Base-by-base conservation (phyloP, 2,329 filamentous ascomycete genomes). In the Emergomyces orientalis region DNA sequence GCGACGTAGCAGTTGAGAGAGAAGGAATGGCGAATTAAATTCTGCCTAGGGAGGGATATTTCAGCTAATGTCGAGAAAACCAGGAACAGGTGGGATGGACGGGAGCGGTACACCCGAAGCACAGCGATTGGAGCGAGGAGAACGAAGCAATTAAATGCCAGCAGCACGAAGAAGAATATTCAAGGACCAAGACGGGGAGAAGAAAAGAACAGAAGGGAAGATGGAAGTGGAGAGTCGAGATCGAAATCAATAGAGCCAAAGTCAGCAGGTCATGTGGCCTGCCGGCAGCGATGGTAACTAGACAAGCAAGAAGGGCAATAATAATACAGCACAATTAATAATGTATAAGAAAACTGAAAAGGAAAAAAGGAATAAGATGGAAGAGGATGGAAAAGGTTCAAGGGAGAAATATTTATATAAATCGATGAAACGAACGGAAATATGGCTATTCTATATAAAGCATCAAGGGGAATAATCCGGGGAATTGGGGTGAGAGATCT, bases 261-360 rank as follows among this genome's bases (percentile, higher is more conserved):
- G 30, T 60, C 41, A 39, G 58, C 43, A 30, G 39, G 58, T 60
- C 58, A 60, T 60, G 58, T 60, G 58, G 58, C 41, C 25, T 32
- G 54, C 13, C 17, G 22, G 47, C 47, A 32, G 32, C 52, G n/a
- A 56, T 3, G 4, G 39, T 37, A 47, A 47, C 19, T 22, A n/a
- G n/a, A n/a, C n/a, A n/a, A n/a, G n/a, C n/a, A n/a, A n/a, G n/a
- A n/a, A n/a, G 45, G 14, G 25, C 22, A 54, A 54, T 27, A 54
- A 32, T 54, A 54, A 54, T 9, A n/a, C n/a, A n/a, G n/a, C n/a
- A n/a, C n/a, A n/a, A n/a, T n/a, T n/a, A n/a, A n/a, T 55, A n/a
- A 55, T n/a, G 5, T 22, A 41, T 14, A 41, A 25, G 25, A 49
- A 25, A 3, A 5, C 47, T 14, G 22, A 41, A 39, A 14, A 57